Evolutionary conservation across 2,329 filamentous ascomycete genomes (phyloP).

Genomic region (Ophiocordyceps robertsii): DNA sequence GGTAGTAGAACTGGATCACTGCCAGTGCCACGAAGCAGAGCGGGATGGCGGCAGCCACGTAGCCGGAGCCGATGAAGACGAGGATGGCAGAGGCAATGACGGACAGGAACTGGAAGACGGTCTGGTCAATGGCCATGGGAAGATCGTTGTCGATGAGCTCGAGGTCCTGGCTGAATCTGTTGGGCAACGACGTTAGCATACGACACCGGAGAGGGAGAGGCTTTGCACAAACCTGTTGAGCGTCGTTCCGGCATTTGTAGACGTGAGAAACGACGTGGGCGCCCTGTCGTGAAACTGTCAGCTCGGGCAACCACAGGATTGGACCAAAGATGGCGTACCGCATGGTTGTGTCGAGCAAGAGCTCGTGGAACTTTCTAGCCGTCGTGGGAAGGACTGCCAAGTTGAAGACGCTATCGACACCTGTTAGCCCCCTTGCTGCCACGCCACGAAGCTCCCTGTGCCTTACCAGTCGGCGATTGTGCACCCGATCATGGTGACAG

Average conservation of each 20-base stretch:
- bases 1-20: slow-evolving; percentile 16
- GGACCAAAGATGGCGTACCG: background rate
- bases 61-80: slow-evolving; percentile 30
- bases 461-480: slow-evolving; percentile 5
- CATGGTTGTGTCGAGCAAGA: slow-evolving; percentile 16
- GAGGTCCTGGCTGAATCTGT: slow-evolving; percentile 26
- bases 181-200: background rate
- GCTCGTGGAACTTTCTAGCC: slow-evolving; percentile 9
- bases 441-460: background rate
- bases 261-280: slow-evolving; percentile 19
- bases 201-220: background rate
- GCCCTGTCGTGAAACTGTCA: slow-evolving; percentile 1
- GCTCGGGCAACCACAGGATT: background rate
- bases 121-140: slow-evolving; percentile 15
- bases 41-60: slow-evolving; percentile 32
- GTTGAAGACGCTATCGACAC: slow-evolving; percentile 7
- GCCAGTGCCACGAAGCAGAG: slow-evolving; percentile 11
- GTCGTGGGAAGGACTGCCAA: slow-evolving; percentile 14
- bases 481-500: slow-evolving; percentile 6
- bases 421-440: background rate
- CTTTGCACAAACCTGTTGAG: slow-evolving; percentile 12
- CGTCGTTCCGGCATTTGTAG: slow-evolving; percentile 19
- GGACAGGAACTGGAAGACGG: slow-evolving; percentile 9
- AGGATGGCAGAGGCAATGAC: slow-evolving; percentile 18
- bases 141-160: slow-evolving; percentile 22